Evolutionary conservation across 495 filamentous ascomycete species (phyloP).

Genomic region (Podospora conica): DNA sequence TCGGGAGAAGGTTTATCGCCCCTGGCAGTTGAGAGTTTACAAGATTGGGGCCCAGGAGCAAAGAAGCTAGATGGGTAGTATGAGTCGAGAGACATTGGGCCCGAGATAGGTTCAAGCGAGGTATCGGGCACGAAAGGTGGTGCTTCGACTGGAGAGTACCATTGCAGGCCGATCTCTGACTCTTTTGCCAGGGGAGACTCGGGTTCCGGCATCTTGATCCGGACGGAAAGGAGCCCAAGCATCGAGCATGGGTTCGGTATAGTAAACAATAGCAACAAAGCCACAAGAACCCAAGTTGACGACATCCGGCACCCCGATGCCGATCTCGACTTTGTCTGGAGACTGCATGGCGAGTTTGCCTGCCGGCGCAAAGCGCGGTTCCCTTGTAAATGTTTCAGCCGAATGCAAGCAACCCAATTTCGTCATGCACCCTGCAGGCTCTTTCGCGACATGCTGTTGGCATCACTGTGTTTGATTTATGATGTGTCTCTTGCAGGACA

Average conservation of each 20-base stretch:
- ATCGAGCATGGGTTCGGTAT: no score
- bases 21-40: background rate
- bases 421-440: background rate
- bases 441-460: background rate
- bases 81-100: background rate
- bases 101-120: background rate
- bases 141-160: background rate
- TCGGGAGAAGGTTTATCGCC: background rate
- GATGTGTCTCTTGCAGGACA: constrained; percentile 1
- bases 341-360: background rate
- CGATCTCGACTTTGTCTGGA: no score
- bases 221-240: background rate
- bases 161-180: no score
- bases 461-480: background rate
- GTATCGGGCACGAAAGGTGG: background rate
- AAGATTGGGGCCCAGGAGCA: background rate
- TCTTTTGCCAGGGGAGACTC: background rate
- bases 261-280: background rate
- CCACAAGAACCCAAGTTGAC: background rate
- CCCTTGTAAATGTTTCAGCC: background rate
- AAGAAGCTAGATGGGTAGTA: no score
- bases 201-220: background rate
- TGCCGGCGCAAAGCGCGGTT: background rate
- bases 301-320: no score
- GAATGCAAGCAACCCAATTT: background rate